Evolutionary conservation across 2,329 filamentous ascomycete genomes (phyloP).

Genomic region (Cryphonectria radicalis): DNA sequence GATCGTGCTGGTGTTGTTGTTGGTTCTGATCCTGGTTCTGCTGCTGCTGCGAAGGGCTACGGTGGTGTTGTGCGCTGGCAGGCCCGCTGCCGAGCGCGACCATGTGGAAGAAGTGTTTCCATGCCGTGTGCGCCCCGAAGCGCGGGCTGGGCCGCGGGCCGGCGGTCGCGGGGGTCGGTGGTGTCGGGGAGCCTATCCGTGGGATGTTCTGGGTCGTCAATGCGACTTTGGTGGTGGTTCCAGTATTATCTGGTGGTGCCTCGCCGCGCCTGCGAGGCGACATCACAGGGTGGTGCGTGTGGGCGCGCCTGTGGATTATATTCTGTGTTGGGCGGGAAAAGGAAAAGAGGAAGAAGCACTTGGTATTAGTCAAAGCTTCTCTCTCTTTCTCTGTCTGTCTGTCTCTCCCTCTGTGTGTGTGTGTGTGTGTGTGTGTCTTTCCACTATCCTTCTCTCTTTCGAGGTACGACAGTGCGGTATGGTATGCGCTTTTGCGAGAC

Average conservation of each 20-base stretch:
- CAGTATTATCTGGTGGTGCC: neutral
- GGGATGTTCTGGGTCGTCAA: slow-evolving; percentile 7
- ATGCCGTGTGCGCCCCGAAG: slow-evolving; percentile 29
- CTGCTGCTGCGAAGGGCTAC: slow-evolving; percentile 17
- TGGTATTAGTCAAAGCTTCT: slow-evolving; percentile 9
- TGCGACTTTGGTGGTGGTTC: neutral
- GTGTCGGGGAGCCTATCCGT: slow-evolving; percentile 11
- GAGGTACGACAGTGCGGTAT: slow-evolving; percentile 9
- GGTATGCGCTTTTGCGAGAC: slow-evolving; percentile 8
- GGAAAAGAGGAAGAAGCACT: neutral
- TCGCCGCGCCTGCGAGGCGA: slow-evolving; percentile 21
- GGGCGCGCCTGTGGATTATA: slow-evolving; percentile 23
- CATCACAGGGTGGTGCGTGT: slow-evolving; percentile 25
- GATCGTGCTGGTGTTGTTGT: neutral
- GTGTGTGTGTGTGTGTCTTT: too few species aligned
- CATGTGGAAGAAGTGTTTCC: slow-evolving; percentile 30
- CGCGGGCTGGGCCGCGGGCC: slow-evolving; percentile 26
- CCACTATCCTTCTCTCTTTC: neutral
- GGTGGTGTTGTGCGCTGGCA: slow-evolving; percentile 14
- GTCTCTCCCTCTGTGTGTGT: neutral
- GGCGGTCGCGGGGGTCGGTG: slow-evolving; percentile 13
- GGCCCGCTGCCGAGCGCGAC: slow-evolving; percentile 27
- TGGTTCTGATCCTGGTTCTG: neutral
- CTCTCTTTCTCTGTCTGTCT: neutral
- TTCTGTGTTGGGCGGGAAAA: slow-evolving; percentile 13